Percentiles rank a stretch among this genome's conserved stretches.
Conservation (phyloP, 306 rosid species). For the Spatholobus suberectus region DNA sequence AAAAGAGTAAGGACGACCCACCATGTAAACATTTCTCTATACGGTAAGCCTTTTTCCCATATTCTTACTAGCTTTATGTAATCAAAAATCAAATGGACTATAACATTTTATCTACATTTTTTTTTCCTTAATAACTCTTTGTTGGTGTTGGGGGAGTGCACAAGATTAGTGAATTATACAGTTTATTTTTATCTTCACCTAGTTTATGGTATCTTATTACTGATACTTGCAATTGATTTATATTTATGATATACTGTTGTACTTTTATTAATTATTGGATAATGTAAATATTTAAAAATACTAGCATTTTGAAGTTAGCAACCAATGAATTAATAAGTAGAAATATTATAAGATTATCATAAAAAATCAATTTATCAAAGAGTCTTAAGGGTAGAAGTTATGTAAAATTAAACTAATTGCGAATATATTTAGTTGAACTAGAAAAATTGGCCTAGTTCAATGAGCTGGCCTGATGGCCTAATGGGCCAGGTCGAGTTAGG, state of each 20-base stretch:
- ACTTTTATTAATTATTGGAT: no score
- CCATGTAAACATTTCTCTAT: constrained; percentile 71
- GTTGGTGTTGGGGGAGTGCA: background rate
- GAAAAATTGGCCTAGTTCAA: no score
- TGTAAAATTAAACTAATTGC: no score
- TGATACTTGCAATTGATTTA: no score
- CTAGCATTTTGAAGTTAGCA: background rate
- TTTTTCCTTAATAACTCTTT: background rate
- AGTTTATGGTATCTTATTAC: no score
- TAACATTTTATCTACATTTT: no score
- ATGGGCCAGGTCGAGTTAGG: no score
- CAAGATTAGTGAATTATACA: background rate
- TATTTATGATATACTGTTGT: no score
- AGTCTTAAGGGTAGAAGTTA: background rate
- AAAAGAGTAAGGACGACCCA: background rate
- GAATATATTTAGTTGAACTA: no score
- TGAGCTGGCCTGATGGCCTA: no score
- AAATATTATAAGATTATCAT: background rate
- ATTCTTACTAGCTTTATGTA: background rate
- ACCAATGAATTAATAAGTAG: no score
- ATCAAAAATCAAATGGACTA: no score
- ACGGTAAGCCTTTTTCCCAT: constrained; percentile 59
- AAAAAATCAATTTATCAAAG: background rate
- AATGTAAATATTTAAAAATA: background rate
- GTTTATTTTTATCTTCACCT: background rate